Conservation (phyloP, 768 basidiomycete species). For the Butyriboletus loyo region DNA sequence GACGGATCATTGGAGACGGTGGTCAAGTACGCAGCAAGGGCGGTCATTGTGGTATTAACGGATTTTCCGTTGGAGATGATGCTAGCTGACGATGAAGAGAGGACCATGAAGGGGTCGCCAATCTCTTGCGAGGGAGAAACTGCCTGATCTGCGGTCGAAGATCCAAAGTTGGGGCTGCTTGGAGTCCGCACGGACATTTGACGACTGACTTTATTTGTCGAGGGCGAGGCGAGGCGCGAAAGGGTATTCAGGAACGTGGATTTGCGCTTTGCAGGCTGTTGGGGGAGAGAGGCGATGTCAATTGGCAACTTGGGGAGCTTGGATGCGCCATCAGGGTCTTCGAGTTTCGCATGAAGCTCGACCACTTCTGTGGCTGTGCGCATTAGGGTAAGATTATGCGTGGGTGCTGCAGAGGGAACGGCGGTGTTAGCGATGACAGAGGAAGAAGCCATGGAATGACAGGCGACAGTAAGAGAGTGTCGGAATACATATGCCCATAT, state of each 20-base stretch:
- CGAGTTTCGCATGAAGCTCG: conserved; percentile 80
- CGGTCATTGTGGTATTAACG: conserved; percentile 55
- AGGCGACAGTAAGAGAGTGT: conserved; percentile 12
- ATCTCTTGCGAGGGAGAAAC: conserved; percentile 53
- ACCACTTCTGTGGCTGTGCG: conserved; percentile 73
- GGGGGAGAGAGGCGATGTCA: conserved; percentile 50
- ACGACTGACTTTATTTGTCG: conserved; percentile 49
- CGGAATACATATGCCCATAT: conserved; percentile 11
- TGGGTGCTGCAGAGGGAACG: conserved; percentile 59
- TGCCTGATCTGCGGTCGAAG: conserved; percentile 35
- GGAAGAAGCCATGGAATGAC: conserved; percentile 16
- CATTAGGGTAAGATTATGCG: conserved; percentile 84
- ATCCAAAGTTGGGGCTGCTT: conserved; percentile 32
- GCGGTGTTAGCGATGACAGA: conserved; percentile 28
- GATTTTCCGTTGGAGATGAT: conserved; percentile 17
- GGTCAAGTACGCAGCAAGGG: conserved; percentile 78
- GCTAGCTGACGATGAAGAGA: conserved; percentile 31
- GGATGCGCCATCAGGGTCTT: conserved; percentile 54
- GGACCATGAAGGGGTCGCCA: conserved; percentile 58
- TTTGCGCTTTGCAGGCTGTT: conserved; percentile 63
- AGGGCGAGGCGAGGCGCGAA: conserved; percentile 76
- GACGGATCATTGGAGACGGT: conserved; percentile 64
- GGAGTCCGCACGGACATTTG: conserved; percentile 36
- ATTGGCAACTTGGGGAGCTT: conserved; percentile 63
- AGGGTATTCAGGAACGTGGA: conserved; percentile 85